Conservation (phyloP, 805 yeast species). For the Candida tallmaniae region DNA sequence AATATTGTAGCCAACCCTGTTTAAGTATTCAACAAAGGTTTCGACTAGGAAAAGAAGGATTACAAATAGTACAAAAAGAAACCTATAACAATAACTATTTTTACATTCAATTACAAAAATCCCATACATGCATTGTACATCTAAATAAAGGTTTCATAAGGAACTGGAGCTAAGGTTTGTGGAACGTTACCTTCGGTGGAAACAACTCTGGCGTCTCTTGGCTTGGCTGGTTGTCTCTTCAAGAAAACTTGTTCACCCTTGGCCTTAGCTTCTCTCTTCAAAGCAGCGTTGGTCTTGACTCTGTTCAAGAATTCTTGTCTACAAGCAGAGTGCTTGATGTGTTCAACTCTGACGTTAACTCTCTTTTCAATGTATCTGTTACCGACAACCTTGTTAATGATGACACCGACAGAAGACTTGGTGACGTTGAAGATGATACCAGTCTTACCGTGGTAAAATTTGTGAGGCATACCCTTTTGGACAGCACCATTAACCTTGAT, state of each 20-base stretch:
- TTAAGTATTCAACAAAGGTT: too few relatives aligned
- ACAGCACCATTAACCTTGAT: slow-evolving; percentile 98
- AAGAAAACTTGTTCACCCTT: slow-evolving; percentile 86
- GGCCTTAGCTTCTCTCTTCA: slow-evolving; percentile 91
- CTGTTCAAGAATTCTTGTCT: slow-evolving; percentile 98
- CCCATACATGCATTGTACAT: slow-evolving; percentile 1
- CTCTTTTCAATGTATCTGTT: slow-evolving; percentile 99
- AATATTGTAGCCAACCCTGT: too few relatives aligned
- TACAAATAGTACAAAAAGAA: too few relatives aligned
- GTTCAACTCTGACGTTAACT: slow-evolving; percentile 97
- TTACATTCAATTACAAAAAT: too few relatives aligned
- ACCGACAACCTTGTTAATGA: slow-evolving; percentile 97
- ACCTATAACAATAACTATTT: too few relatives aligned
- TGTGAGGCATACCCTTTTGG: slow-evolving; percentile 99
- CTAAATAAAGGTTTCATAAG: slow-evolving; percentile 99
- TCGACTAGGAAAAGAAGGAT: too few relatives aligned
- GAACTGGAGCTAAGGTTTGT: slow-evolving; percentile 97
- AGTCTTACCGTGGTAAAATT: slow-evolving; percentile 99
- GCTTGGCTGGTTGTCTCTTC: slow-evolving; percentile 98
- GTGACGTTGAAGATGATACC: slow-evolving; percentile 99
- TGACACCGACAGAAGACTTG: slow-evolving; percentile 97
- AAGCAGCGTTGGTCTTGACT: slow-evolving; percentile 94
- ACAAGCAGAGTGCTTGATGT: slow-evolving; percentile 99
- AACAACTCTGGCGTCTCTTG: slow-evolving; percentile 89
- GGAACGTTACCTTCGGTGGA: slow-evolving; percentile 80